These are phyloP conservation scores for Trichoderma simmonsii DNA, from an alignment of 2,329 filamentous ascomycete genomes.

Conservation along the genomic window DNA sequence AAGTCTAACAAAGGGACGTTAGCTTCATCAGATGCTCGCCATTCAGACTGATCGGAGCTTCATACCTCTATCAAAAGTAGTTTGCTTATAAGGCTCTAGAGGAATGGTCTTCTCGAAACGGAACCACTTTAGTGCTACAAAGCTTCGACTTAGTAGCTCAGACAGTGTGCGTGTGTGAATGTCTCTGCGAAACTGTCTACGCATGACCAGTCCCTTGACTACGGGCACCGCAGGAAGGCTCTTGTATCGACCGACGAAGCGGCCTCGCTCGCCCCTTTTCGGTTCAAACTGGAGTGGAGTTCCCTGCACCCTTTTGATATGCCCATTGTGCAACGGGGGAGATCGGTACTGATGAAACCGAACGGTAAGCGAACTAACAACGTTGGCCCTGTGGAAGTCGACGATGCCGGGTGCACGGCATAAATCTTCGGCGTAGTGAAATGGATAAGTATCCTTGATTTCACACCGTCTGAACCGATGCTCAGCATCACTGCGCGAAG, in stretches of 20 bases:
- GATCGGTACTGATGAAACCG: background rate
- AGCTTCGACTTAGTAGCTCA: background rate
- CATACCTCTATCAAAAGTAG: background rate
- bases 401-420: background rate
- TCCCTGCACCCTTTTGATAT: background rate
- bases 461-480: background rate
- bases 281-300: background rate
- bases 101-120: background rate
- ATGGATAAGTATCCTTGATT: background rate
- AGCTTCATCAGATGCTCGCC: background rate
- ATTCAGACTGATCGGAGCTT: background rate
- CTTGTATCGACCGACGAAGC: background rate
- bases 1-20: background rate
- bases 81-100: background rate
- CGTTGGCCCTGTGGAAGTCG: background rate
- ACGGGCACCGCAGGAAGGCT: background rate
- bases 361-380: background rate
- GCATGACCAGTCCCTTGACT: background rate
- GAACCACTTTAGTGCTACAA: background rate
- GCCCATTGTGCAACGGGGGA: background rate
- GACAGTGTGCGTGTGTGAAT: background rate
- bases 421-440: background rate
- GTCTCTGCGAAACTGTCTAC: background rate
- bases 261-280: background rate
- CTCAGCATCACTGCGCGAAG: background rate